Percentiles rank a stretch among this genome's conserved stretches.
phyloP scores from a whole-genome alignment of 2,329 filamentous ascomycete species.

The Colletotrichum sansevieriae region DNA sequence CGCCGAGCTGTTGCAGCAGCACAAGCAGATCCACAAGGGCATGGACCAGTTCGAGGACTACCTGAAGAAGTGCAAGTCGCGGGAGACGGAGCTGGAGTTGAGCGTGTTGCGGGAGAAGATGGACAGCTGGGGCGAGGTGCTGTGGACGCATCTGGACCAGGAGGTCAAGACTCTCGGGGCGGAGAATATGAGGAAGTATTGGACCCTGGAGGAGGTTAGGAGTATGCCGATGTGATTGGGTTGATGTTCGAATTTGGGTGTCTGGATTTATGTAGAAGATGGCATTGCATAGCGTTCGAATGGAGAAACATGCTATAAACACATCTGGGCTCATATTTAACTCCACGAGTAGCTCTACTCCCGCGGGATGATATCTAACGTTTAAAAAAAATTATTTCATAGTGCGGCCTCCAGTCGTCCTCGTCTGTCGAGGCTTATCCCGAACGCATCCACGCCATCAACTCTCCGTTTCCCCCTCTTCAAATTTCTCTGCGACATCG shows the following conservation, averaged over 20 bases:
- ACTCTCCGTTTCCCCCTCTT: not conserved
- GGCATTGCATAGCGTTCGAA: not conserved
- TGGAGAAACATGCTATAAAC: constrained; percentile 18
- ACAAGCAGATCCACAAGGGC: constrained; percentile 82
- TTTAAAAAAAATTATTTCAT: constrained; percentile 6
- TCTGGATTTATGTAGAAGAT: not conserved
- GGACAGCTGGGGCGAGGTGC: constrained; percentile 81
- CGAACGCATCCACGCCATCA: not conserved
- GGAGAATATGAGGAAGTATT: constrained; percentile 90
- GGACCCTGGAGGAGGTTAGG: constrained; percentile 81
- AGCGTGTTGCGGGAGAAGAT: constrained; percentile 76
- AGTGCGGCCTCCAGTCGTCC: constrained; percentile 2
- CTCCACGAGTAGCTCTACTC: not conserved
- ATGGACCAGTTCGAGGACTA: constrained; percentile 78
- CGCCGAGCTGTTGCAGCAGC: constrained; percentile 78
- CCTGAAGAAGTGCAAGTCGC: constrained; percentile 69
- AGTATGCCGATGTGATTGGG: constrained; percentile 73
- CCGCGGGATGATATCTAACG: constrained; percentile 14
- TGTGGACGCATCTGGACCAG: constrained; percentile 87
- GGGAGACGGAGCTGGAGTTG: constrained; percentile 72
- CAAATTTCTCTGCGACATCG: not conserved
- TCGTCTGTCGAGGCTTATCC: not conserved
- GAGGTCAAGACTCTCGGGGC: constrained; percentile 84
- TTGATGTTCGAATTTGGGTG: no score
- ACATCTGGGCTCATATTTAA: constrained; percentile 15